These are phyloP conservation scores for Canariomyces notabilis DNA, from an alignment of 2,329 filamentous ascomycete genomes.

Conservation along the genomic window DNA sequence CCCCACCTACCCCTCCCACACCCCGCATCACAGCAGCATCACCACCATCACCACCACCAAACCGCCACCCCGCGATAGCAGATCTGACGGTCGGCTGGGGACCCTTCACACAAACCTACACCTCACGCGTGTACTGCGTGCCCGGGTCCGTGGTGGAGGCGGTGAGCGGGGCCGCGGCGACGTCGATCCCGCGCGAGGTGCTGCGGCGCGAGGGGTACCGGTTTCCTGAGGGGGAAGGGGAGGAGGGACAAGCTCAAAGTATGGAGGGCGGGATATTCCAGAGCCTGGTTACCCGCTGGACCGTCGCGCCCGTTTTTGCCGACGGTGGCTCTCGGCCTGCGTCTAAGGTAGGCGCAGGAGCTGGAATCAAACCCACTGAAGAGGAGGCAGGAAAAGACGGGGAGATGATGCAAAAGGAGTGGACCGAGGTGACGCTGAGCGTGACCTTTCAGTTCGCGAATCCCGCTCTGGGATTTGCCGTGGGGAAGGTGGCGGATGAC, in stretches of 20 bases:
- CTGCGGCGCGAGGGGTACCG: constrained; percentile 27
- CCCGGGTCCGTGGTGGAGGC: constrained; percentile 71
- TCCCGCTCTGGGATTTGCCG: constrained; percentile 79
- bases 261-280: constrained; percentile 52
- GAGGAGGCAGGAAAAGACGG: no score
- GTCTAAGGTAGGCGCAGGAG: no score
- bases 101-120: constrained; percentile 77
- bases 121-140: constrained; percentile 71
- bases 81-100: constrained; percentile 83
- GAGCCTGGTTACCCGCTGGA: constrained; percentile 67
- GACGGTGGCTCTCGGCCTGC: no score
- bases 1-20: constrained; percentile 28
- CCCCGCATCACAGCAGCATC: constrained; percentile 19
- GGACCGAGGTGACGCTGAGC: constrained; percentile 69
- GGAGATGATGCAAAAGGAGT: constrained; percentile 29
- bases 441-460: constrained; percentile 84
- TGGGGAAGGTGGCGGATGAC: constrained; percentile 74
- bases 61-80: constrained; percentile 60
- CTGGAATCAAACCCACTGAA: no score
- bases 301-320: constrained; percentile 45
- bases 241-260: constrained; percentile 15
- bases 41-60: constrained; percentile 41
- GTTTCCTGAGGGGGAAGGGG: constrained; percentile 2
- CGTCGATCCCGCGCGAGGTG: constrained; percentile 38
- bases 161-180: constrained; percentile 55